A percentile compares a stretch with the other conserved stretches of the same genome.
phyloP scores from a whole-genome alignment of 1,284 basidiomycete genomes.

The Lignosus rhinocerotis region DNA sequence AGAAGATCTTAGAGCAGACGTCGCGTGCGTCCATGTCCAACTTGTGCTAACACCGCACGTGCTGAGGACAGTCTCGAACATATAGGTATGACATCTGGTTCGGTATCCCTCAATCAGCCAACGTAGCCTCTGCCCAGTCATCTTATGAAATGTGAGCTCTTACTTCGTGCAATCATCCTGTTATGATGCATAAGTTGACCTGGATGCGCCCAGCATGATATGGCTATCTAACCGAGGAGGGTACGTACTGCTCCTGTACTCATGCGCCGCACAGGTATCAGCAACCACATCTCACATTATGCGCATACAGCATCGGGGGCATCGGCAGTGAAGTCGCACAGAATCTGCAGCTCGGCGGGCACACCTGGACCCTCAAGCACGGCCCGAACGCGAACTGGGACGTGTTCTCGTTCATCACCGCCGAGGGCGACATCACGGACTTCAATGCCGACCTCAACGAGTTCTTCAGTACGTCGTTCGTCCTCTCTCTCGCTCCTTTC shows the following conservation, averaged over 20 bases:
- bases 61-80: background rate
- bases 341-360: conserved; percentile 47
- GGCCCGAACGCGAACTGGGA: conserved; percentile 58
- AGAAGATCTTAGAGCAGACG: conserved; percentile 52
- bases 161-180: too few species aligned
- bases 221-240: conserved; percentile 62
- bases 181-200: background rate
- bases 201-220: conserved; percentile 46
- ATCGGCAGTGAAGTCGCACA: conserved; percentile 50
- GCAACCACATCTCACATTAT: background rate
- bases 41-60: background rate
- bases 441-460: conserved; percentile 55
- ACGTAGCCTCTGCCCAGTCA: conserved; percentile 48
- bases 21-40: conserved; percentile 40
- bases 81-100: conserved; percentile 58
- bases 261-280: background rate
- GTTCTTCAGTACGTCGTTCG: conserved; percentile 48
- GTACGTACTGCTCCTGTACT: conserved; percentile 32
- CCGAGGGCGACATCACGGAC: conserved; percentile 47
- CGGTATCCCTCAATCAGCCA: conserved; percentile 44
- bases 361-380: conserved; percentile 58
- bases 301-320: conserved; percentile 45
- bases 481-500: background rate
- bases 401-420: conserved; percentile 56
- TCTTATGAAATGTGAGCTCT: conserved; percentile 53